Evolutionary conservation across 148 eudicot species (phyloP).

Genomic region (Beta vulgaris): DNA sequence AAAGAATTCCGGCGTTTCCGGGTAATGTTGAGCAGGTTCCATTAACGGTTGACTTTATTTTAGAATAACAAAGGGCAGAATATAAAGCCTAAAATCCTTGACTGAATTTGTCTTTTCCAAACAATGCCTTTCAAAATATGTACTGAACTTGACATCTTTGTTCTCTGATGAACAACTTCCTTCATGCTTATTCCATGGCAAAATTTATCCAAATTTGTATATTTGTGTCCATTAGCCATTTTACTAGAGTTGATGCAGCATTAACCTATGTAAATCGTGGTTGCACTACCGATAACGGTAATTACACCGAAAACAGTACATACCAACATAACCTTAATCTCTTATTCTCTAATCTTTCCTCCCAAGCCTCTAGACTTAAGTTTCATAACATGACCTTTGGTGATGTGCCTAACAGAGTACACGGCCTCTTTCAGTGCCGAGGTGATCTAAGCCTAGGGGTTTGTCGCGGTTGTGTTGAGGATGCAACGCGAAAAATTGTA

Average conservation of each 20-base stretch:
- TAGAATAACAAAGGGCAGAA: no score
- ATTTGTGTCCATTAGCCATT: not conserved
- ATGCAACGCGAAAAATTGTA: not conserved
- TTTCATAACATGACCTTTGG: slow-evolving; percentile 17
- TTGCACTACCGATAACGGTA: not conserved
- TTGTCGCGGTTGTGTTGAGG: slow-evolving; percentile 21
- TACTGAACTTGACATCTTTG: no score
- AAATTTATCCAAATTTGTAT: no score
- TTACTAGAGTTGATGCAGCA: not conserved
- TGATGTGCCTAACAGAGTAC: not conserved
- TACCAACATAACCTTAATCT: slow-evolving; percentile 14
- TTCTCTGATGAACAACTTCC: no score
- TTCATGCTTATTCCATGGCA: no score
- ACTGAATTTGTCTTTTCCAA: no score
- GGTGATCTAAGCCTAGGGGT: not conserved
- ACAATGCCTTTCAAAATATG: no score
- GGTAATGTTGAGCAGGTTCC: no score
- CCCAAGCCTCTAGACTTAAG: slow-evolving; percentile 1
- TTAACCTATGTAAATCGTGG: not conserved
- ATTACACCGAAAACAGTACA: slow-evolving; percentile 7
- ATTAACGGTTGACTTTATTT: no score
- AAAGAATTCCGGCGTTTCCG: no score
- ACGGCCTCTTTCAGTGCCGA: slow-evolving; percentile 27
- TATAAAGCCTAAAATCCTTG: no score
- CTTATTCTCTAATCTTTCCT: slow-evolving; percentile 8